A percentile compares a stretch with the other conserved stretches of the same genome.
phyloP scores from a whole-genome alignment of 768 basidiomycete species.

The Panaeolus papilionaceus region DNA sequence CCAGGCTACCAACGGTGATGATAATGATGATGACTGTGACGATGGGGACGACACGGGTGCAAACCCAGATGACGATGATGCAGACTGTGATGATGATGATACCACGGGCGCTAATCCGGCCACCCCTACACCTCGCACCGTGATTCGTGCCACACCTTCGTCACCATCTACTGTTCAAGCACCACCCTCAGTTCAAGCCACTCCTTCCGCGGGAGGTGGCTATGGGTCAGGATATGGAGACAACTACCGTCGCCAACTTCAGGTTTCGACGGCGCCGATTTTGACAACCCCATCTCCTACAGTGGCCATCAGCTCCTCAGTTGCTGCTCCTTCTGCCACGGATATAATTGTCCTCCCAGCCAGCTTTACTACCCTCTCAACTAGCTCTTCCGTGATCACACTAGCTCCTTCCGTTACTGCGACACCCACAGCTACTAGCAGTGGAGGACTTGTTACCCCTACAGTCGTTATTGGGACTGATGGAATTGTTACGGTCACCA shows the following conservation, averaged over 20 bases:
- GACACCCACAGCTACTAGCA: background rate
- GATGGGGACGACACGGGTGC: background rate
- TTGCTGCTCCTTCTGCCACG: background rate
- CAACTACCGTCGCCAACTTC: background rate
- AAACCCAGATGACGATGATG: background rate
- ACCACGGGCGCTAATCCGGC: slow-evolving; percentile 1
- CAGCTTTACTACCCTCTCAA: background rate
- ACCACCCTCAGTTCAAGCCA: background rate
- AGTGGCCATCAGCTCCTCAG: background rate
- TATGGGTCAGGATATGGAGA: background rate
- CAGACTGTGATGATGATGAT: background rate
- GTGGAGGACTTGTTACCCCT: background rate
- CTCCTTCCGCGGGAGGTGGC: background rate
- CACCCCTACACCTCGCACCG: background rate
- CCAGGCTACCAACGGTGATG: background rate
- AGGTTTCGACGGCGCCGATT: background rate
- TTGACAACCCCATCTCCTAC: background rate
- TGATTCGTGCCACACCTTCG: slow-evolving; percentile 3
- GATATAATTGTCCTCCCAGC: background rate
- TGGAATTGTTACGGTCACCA: background rate
- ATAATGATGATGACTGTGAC: background rate
- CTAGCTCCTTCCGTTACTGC: background rate
- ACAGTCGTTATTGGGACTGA: background rate
- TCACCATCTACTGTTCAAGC: background rate
- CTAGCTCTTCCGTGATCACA: background rate